These are phyloP conservation scores for Sordaria brevicollis DNA, from an alignment of 495 filamentous ascomycete species.

Conservation along the genomic window DNA sequence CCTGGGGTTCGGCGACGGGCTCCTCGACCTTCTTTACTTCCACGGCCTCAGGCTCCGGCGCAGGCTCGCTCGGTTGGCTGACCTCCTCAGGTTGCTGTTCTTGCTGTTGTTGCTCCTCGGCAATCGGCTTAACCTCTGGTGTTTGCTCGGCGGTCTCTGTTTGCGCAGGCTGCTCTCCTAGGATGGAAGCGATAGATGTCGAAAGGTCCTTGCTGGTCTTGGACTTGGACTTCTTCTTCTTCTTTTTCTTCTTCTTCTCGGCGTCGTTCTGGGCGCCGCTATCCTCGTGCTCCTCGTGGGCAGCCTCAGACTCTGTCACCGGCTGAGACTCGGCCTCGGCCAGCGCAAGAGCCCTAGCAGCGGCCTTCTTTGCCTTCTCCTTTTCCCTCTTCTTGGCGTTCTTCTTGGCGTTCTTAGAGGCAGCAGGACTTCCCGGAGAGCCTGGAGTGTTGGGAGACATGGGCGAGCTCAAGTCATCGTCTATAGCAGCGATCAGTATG, in stretches of 20 bases:
- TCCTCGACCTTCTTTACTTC: not conserved
- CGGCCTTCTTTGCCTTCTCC: constrained; percentile 13
- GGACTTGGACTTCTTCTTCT: constrained; percentile 4
- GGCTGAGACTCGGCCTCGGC: constrained; percentile 1
- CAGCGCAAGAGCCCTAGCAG: constrained; percentile 1
- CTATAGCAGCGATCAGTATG: not conserved
- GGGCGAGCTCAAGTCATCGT: constrained; percentile 1
- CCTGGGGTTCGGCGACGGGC: not conserved
- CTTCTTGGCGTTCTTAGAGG: constrained; percentile 5
- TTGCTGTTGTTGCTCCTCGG: not conserved
- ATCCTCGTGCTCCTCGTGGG: constrained; percentile 4
- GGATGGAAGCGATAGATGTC: not conserved
- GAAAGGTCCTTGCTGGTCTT: not conserved
- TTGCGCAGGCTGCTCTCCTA: not conserved
- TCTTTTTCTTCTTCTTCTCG: not conserved
- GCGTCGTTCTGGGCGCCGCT: not conserved
- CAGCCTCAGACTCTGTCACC: constrained; percentile 2
- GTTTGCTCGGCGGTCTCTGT: not conserved
- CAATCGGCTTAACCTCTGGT: not conserved
- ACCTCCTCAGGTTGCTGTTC: not conserved
- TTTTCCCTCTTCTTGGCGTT: constrained; percentile 18
- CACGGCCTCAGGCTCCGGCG: not conserved
- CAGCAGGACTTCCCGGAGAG: not conserved
- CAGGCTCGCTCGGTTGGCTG: not conserved
- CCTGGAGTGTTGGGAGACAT: not conserved